These are phyloP conservation scores for Cyberlindnera saturnus DNA, from an alignment of 805 yeast species.

Conservation along the genomic window DNA sequence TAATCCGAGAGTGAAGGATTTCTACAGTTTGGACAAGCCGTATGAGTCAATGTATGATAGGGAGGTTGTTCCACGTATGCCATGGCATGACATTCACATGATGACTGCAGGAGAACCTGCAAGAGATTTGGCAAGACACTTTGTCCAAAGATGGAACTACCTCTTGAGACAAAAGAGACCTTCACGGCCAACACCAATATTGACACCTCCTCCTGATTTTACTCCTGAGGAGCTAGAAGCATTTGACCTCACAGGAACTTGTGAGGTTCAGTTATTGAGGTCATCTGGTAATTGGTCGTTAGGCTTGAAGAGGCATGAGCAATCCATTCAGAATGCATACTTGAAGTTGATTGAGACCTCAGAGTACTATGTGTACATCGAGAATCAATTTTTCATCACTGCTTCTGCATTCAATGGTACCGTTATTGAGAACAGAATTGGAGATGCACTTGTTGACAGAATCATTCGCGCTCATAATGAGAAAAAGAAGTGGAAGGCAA, in stretches of 20 bases:
- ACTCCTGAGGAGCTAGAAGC: conserved; percentile 62
- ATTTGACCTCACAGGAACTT: conserved; percentile 63
- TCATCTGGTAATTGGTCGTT: conserved; percentile 93
- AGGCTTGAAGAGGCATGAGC: conserved; percentile 79
- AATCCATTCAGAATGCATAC: conserved; percentile 89
- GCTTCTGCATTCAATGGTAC: conserved; percentile 84
- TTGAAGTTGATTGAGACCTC: conserved; percentile 85
- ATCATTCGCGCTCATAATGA: conserved; percentile 82
- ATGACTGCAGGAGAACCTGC: conserved; percentile 92
- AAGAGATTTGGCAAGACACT: conserved; percentile 86
- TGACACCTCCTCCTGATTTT: conserved; percentile 89
- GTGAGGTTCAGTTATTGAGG: conserved; percentile 85
- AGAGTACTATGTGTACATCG: conserved; percentile 89
- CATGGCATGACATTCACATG: conserved; percentile 99
- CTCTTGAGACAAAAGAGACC: conserved; percentile 90
- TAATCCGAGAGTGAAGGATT: conserved; percentile 89
- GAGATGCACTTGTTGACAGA: conserved; percentile 96
- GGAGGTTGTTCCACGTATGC: conserved; percentile 82
- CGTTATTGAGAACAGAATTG: conserved; percentile 80
- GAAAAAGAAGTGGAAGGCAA: conserved; percentile 79
- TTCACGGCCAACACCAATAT: conserved; percentile 84
- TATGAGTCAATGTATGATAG: conserved; percentile 91
- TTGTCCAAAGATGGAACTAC: conserved; percentile 97
- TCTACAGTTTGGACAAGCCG: conserved; percentile 73
- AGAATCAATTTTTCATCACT: conserved; percentile 91